Base-by-base conservation (phyloP, 352 stramenopile species). In the Globisporangium uncinulatum region DNA sequence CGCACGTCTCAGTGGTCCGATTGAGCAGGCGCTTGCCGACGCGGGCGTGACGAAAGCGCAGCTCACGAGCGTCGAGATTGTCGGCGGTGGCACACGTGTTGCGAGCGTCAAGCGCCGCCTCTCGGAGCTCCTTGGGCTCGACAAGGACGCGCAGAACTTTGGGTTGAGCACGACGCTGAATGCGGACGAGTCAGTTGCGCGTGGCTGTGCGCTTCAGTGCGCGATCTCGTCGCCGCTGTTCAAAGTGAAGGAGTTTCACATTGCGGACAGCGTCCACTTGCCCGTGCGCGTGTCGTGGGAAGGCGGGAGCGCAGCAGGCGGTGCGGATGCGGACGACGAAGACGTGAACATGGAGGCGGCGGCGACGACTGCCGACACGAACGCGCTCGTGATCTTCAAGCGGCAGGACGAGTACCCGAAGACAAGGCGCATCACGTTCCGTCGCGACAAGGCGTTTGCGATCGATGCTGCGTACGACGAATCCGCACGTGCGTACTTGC, bases 111-210 rank as follows among this genome's bases (percentile, higher is more conserved):
- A 99, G 87, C 73, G 84, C 52, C 86, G 87, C 46, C 66, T 99
- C 17, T 73, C 87, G 2, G 69, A 89, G 46, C 87, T 99, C 47
- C 79, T 99, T 19, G 83, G 86, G 15, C 71, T 98, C 45, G 91
- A 98, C 77, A 85, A 86, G 62, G 84, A 86, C n/a, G 89, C 92
- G 56, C 87, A 96, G 61, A 98, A 98, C 78, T 97, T 96, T 66
- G 96, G 95, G 19, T 77, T 99, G n/a, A 98, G 86, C 56, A 98
- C 96, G 50, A 99, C 97, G 41, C 89, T 99, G 75, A 99, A 99
- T 80, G 96, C 96, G 32, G 97, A 99, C 70, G 97, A 99, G 80
- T 96, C 94, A 57, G 96, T 99, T 3, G 92, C 95, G 31, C 85
- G 96, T 54, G 97, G 97, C 67, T 98, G 94, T 67, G 97, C 97